These are phyloP conservation scores for Microsporum ferrugineum DNA, from an alignment of 2,329 filamentous ascomycete genomes.

Conservation along the genomic window DNA sequence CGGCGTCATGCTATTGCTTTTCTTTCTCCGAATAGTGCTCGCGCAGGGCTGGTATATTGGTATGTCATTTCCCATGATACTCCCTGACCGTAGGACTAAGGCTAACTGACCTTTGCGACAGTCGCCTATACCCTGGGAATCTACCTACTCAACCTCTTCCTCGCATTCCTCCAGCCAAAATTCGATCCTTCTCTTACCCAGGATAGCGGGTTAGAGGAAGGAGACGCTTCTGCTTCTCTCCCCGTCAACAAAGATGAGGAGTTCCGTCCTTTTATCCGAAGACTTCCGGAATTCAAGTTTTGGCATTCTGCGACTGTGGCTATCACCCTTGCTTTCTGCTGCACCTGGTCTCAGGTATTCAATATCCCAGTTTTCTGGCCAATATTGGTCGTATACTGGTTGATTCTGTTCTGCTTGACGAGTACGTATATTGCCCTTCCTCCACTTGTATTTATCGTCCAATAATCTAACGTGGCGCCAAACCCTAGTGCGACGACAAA, in stretches of 20 bases:
- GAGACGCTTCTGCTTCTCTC: constrained; percentile 56
- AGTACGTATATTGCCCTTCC: constrained; percentile 47
- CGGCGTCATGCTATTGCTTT: constrained; percentile 60
- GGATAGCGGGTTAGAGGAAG: constrained; percentile 95
- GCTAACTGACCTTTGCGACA: constrained; percentile 26
- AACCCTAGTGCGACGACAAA: constrained; percentile 84
- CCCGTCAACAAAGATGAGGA: constrained; percentile 96
- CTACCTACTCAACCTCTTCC: constrained; percentile 97
- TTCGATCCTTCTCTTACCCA: constrained; percentile 94
- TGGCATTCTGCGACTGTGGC: constrained; percentile 94
- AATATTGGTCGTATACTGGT: constrained; percentile 94
- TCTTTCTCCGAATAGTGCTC: constrained; percentile 79
- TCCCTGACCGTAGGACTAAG: not conserved
- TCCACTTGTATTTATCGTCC: not conserved
- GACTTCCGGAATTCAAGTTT: constrained; percentile 98
- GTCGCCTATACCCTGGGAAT: constrained; percentile 97
- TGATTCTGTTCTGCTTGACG: constrained; percentile 89
- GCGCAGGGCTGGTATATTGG: constrained; percentile 99
- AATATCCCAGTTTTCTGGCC: constrained; percentile 99
- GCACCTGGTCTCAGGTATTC: constrained; percentile 89
- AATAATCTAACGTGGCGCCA: not conserved
- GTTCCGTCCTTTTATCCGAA: constrained; percentile 91
- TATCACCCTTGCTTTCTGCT: constrained; percentile 68
- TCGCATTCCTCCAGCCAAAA: constrained; percentile 95
- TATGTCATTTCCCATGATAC: constrained; percentile 34